phyloP scores from a whole-genome alignment of 441 rosid genomes.

The Erodium trifolium region DNA sequence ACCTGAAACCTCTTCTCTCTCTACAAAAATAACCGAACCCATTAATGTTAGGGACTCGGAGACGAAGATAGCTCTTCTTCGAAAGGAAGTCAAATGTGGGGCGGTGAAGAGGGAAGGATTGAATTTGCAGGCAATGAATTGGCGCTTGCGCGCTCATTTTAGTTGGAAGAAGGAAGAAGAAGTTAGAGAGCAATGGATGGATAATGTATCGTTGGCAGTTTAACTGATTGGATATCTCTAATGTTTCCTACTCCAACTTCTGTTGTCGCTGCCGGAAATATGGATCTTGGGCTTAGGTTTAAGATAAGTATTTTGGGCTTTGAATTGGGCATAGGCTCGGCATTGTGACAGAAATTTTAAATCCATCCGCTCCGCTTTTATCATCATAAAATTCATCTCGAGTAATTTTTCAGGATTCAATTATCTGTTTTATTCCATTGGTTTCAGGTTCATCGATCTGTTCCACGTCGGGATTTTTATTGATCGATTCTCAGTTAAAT shows the following conservation, averaged over 20 bases:
- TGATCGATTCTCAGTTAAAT: no score
- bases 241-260: not conserved
- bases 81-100: conserved; percentile 14
- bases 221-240: conserved; percentile 5
- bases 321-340: not conserved
- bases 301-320: not conserved
- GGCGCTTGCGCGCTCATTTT: conserved; percentile 28
- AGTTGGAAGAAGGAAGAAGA: conserved; percentile 9
- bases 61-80: conserved; percentile 18
- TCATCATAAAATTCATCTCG: no score
- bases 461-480: no score
- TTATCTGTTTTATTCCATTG: no score
- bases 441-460: no score
- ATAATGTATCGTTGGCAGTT: conserved; percentile 21
- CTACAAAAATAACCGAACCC: conserved; percentile 2
- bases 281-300: not conserved
- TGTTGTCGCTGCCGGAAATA: not conserved
- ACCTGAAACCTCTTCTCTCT: conserved; percentile 2
- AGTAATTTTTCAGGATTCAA: no score
- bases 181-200: conserved; percentile 2
- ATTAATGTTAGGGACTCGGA: conserved; percentile 11
- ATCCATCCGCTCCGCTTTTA: no score
- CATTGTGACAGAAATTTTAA: no score
- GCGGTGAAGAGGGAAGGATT: conserved; percentile 22
- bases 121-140: conserved; percentile 22